A percentile compares a stretch with the other conserved stretches of the same genome.
Conservation (phyloP, 495 filamentous ascomycete species). For the Apiosordaria backusii region DNA sequence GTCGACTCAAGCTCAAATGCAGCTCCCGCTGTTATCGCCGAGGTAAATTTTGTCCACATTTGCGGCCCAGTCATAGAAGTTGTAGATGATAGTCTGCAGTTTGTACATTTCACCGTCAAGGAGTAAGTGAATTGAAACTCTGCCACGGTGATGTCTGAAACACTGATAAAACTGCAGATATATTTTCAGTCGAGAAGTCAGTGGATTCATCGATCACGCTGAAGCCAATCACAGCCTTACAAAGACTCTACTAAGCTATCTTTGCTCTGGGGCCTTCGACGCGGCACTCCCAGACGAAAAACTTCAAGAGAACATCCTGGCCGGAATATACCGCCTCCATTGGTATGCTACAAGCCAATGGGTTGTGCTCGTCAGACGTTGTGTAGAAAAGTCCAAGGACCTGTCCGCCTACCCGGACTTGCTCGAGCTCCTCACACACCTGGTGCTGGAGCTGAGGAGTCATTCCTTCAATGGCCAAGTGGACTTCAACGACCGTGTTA, state of each 20-base stretch:
- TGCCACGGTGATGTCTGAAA: no score
- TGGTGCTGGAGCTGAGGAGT: slow-evolving; percentile 5
- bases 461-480: slow-evolving; percentile 5
- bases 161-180: not conserved
- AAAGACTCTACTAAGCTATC: slow-evolving; percentile 4
- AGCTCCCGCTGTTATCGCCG: no score
- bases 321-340: slow-evolving; percentile 8
- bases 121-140: no score
- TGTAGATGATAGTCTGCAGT: no score
- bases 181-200: slow-evolving; percentile 5
- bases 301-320: slow-evolving; percentile 7
- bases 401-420: slow-evolving; percentile 4
- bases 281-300: not conserved
- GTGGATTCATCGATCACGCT: slow-evolving; percentile 2
- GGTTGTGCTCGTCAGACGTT: slow-evolving; percentile 1
- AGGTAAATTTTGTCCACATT: no score
- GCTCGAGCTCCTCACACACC: slow-evolving; percentile 2
- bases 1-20: no score
- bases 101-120: no score
- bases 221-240: slow-evolving; percentile 3
- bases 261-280: slow-evolving; percentile 7
- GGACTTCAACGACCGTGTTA: slow-evolving; percentile 4
- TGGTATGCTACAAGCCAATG: slow-evolving; percentile 7
- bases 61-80: no score
- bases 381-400: slow-evolving; percentile 5